Evolutionary conservation across 208 protist species (phyloP).

Genomic region (Crithidia thermophila): DNA sequence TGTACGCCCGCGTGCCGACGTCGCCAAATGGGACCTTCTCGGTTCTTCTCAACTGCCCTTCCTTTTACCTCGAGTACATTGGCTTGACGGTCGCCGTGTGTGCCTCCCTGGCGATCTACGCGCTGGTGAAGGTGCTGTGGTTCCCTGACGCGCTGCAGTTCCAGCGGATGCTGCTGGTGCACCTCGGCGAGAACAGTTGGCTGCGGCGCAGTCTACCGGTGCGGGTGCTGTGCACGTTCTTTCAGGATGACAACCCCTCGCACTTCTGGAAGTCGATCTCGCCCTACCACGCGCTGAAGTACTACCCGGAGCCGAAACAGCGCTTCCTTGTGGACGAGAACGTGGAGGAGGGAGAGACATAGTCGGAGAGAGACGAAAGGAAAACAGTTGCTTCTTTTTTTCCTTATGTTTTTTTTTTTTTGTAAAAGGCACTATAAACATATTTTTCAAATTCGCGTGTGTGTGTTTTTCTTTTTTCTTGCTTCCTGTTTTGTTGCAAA

Average conservation of each 20-base stretch:
- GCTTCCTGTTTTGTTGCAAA: background rate
- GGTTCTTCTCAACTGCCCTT: conserved; percentile 42
- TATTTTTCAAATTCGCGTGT: no score
- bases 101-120: conserved; percentile 53
- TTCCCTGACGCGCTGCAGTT: conserved; percentile 73
- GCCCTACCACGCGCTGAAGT: conserved; percentile 35
- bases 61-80: conserved; percentile 69
- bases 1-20: conserved; percentile 32
- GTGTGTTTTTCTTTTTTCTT: no score
- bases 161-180: conserved; percentile 39
- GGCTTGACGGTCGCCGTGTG: conserved; percentile 40
- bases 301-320: conserved; percentile 22
- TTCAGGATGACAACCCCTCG: conserved; percentile 57
- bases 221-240: conserved; percentile 36
- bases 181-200: conserved; percentile 20
- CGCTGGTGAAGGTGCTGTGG: conserved; percentile 57
- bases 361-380: background rate
- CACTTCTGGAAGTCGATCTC: conserved; percentile 58
- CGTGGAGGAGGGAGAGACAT: conserved; percentile 2
- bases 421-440: no score
- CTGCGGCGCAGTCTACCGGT: conserved; percentile 12
- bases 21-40: conserved; percentile 56
- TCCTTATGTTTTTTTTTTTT: no score
- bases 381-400: no score
- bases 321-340: conserved; percentile 17